Base-by-base conservation (phyloP, 208 protist species). In the Crithidia bombi region DNA sequence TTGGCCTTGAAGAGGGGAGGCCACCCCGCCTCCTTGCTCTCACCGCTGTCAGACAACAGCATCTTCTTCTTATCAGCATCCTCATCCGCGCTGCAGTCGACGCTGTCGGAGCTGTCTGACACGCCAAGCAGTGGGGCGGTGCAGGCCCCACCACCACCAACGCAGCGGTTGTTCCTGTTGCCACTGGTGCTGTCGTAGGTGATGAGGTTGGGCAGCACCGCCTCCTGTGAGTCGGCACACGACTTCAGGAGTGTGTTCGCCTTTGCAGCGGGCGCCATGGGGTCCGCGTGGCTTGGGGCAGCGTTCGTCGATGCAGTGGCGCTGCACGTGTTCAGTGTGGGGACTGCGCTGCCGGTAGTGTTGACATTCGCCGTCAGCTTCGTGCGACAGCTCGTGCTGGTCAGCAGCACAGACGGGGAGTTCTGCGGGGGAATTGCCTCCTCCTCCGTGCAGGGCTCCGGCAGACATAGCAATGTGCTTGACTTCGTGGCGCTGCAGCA, bases 191-290 rank as follows among this genome's bases (percentile, higher is more conserved):
- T 52, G 25, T 66, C 49, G 36, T 39, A 46, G 15, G 57, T 21
- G 36, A 66, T 43, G 12, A 66, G n/a, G 28, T 30, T 41, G 19
- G 68, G 58, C 19, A 49, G 43, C 9, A 59, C 10, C 25, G 19
- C 35, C n/a, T 73, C 58, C 25, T 5, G n/a, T 14, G 47, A 17
- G 46, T 51, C 62, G 14, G 61, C 50, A 12, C 58, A 35, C 23
- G 54, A 41, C 68, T 70, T 54, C 63, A 65, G 52, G 36, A 80
- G 73, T 59, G 79, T 25, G 38, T 23, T 61, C 6, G 44, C 26
- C 15, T 41, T 32, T 0, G 39, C 7, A 9, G 41, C 23, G 15
- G 41, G 6, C 11, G 15, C 43, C 4, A 15, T 33, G 9, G 49
- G 55, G 17, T 65, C 58, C 10, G n/a, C 43, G 38, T 66, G 46